phyloP scores from a whole-genome alignment of 768 basidiomycete species.

The Trametes cubensis region DNA sequence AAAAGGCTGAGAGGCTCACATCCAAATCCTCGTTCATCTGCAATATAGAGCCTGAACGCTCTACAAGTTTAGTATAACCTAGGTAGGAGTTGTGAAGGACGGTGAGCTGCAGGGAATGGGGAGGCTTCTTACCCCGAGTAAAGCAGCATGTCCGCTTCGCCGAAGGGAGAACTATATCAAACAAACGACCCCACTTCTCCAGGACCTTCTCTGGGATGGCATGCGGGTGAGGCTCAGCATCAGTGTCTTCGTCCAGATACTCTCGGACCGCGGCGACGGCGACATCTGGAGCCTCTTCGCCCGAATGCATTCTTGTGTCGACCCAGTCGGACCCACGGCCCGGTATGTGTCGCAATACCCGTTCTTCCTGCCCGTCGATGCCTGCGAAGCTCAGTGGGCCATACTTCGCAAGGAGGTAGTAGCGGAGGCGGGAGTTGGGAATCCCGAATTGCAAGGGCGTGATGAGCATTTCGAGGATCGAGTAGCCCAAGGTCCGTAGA shows the following conservation, averaged over 20 bases:
- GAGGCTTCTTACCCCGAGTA: slow-evolving; percentile 60
- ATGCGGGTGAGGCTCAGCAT: slow-evolving; percentile 24
- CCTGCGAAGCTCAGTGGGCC: slow-evolving; percentile 43
- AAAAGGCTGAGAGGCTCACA: slow-evolving; percentile 40
- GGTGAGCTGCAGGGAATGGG: no score
- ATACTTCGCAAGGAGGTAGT: slow-evolving; percentile 74
- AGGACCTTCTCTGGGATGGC: slow-evolving; percentile 64
- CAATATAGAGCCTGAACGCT: slow-evolving; percentile 76
- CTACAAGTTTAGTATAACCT: slow-evolving; percentile 80
- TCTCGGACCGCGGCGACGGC: slow-evolving; percentile 33
- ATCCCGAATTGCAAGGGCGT: slow-evolving; percentile 80
- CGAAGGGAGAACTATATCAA: slow-evolving; percentile 76
- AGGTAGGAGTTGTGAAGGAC: background rate
- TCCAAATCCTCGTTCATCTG: slow-evolving; percentile 70
- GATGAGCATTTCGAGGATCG: slow-evolving; percentile 61
- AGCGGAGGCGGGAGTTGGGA: slow-evolving; percentile 80
- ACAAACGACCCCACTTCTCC: slow-evolving; percentile 74
- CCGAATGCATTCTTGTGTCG: slow-evolving; percentile 40
- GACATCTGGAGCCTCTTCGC: slow-evolving; percentile 16
- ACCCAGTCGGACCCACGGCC: slow-evolving; percentile 44
- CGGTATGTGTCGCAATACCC: slow-evolving; percentile 59
- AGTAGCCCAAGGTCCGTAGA: slow-evolving; percentile 59
- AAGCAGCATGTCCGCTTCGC: slow-evolving; percentile 73
- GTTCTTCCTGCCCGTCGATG: slow-evolving; percentile 24
- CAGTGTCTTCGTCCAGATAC: slow-evolving; percentile 44